These are phyloP conservation scores for Magnusiomyces magnusii DNA, from an alignment of 1,139 yeast genomes.

Conservation along the genomic window DNA sequence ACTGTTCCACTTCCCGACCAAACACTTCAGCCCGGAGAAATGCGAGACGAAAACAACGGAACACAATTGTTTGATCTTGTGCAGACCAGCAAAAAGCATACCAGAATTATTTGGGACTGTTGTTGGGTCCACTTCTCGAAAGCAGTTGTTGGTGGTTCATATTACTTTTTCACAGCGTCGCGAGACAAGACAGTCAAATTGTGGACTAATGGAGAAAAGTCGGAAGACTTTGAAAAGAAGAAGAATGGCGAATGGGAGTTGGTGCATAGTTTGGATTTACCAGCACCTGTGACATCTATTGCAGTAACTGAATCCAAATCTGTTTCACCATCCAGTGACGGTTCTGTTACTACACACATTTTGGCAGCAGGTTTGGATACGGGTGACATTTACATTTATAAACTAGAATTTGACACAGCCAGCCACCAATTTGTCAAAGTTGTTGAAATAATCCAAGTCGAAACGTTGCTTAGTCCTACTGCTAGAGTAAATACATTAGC, in stretches of 20 bases:
- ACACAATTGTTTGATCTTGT: slow-evolving; percentile 26
- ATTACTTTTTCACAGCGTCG: slow-evolving; percentile 68
- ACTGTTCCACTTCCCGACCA: slow-evolving; percentile 19
- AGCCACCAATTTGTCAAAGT: slow-evolving; percentile 18
- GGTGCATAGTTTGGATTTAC: slow-evolving; percentile 26
- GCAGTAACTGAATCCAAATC: slow-evolving; percentile 39
- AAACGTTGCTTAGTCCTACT: slow-evolving; percentile 45
- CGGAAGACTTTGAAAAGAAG: slow-evolving; percentile 9
- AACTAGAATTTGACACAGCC: slow-evolving; percentile 18
- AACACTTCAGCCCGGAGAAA: slow-evolving; percentile 29
- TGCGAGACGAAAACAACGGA: slow-evolving; percentile 38
- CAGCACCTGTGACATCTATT: slow-evolving; percentile 62
- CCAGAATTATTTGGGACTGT: slow-evolving; percentile 94
- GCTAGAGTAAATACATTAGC: slow-evolving; percentile 51
- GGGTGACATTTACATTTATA: slow-evolving; percentile 42
- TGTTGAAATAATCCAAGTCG: slow-evolving; percentile 26
- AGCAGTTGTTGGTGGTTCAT: slow-evolving; percentile 20
- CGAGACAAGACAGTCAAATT: slow-evolving; percentile 74
- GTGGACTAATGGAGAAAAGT: slow-evolving; percentile 44
- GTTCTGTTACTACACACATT: slow-evolving; percentile 28
- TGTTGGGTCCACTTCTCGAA: slow-evolving; percentile 46
- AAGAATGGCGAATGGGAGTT: slow-evolving; percentile 31
- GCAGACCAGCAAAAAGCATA: slow-evolving; percentile 58
- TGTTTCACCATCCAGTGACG: not conserved
- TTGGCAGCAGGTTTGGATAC: slow-evolving; percentile 69